These are phyloP conservation scores for Plasmodium yoelii DNA, from an alignment of 169 alveolate species.

Conservation along the genomic window DNA sequence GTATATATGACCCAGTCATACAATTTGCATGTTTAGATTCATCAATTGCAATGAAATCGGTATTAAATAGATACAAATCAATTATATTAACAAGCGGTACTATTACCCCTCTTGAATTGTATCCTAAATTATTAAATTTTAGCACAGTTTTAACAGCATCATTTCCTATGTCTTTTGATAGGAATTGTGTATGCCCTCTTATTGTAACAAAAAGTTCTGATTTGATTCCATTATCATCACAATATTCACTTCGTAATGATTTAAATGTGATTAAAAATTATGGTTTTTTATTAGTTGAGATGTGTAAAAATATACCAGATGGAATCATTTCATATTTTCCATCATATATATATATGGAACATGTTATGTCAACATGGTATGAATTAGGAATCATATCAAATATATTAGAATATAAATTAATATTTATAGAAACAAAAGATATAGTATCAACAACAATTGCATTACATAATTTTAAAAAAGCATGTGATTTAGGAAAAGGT, in stretches of 20 bases:
- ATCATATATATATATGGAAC: constrained; percentile 93
- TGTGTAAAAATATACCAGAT: constrained; percentile 94
- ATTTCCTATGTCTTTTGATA: constrained; percentile 93
- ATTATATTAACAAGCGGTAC: constrained; percentile 98
- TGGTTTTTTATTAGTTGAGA: constrained; percentile 93
- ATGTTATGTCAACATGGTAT: constrained; percentile 94
- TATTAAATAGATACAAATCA: constrained; percentile 92
- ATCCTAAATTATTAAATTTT: constrained; percentile 95
- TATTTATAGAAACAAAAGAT: constrained; percentile 97
- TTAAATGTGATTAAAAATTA: constrained; percentile 92
- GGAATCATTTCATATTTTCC: constrained; percentile 98
- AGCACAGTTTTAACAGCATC: constrained; percentile 94
- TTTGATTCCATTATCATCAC: constrained; percentile 92
- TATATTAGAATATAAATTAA: constrained; percentile 94
- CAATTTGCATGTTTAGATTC: constrained; percentile 97
- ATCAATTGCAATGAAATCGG: constrained; percentile 96
- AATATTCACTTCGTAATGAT: constrained; percentile 94
- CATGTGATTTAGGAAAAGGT: constrained; percentile 99
- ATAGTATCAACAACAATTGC: constrained; percentile 96
- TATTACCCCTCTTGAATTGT: constrained; percentile 96
- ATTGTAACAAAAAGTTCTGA: constrained; percentile 96
- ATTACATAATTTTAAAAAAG: constrained; percentile 92
- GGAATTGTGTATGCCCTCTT: constrained; percentile 96
- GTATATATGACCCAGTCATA: constrained; percentile 94
- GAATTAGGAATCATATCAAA: constrained; percentile 94